Conservation (phyloP, 129 eudicot species). For the Chrysanthemum lavandulifolium region DNA sequence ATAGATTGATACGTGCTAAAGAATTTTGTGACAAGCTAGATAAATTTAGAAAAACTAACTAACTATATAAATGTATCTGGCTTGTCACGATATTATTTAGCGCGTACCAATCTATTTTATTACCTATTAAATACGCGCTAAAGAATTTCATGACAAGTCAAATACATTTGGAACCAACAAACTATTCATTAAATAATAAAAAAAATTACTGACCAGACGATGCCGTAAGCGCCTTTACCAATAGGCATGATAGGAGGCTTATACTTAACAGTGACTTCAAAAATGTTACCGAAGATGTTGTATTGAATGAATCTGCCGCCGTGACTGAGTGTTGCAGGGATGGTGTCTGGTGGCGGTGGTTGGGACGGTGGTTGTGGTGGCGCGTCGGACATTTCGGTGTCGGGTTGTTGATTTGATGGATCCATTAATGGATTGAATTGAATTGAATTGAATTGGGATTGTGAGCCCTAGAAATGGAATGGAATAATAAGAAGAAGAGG, state of each 20-base stretch:
- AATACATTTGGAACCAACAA: too few relatives aligned
- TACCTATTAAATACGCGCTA: neutral
- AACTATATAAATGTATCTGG: neutral
- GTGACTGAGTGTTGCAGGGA: conserved; percentile 74
- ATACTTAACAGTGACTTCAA: conserved; percentile 84
- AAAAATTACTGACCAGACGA: conserved; percentile 57
- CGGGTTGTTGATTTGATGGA: conserved; percentile 56
- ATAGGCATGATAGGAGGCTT: conserved; percentile 85
- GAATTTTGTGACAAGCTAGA: too few relatives aligned
- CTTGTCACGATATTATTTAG: too few relatives aligned
- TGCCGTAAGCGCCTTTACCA: conserved; percentile 92
- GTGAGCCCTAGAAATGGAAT: too few relatives aligned
- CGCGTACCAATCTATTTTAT: too few relatives aligned
- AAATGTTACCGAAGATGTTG: conserved; percentile 72
- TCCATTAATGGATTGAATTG: conserved; percentile 37
- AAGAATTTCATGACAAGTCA: neutral
- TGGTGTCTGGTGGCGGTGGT: conserved; percentile 52
- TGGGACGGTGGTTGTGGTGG: conserved; percentile 31
- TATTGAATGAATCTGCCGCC: conserved; percentile 87
- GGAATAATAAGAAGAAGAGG: too few relatives aligned
- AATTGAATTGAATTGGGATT: too few relatives aligned
- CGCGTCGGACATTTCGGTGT: conserved; percentile 80
- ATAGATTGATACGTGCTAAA: too few relatives aligned
- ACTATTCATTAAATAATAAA: neutral
- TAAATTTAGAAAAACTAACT: too few relatives aligned